Percentiles rank a stretch among this genome's conserved stretches.
phyloP scores from a whole-genome alignment of 1,139 yeast genomes.

The Candida tetrigidarum region DNA sequence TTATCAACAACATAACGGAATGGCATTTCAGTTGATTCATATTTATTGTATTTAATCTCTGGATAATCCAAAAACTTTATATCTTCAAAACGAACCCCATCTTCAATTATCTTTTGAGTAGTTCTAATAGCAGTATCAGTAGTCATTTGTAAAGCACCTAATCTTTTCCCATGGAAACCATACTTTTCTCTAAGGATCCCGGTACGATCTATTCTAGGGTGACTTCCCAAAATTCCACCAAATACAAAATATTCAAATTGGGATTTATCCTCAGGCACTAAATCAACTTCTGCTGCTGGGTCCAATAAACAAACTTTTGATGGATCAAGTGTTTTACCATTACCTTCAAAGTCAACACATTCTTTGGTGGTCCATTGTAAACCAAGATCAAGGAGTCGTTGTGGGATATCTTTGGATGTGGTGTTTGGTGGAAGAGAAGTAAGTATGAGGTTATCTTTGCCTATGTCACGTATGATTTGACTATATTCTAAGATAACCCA shows the following conservation, averaged over 20 bases:
- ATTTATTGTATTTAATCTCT: slow-evolving; percentile 82
- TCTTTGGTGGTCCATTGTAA: slow-evolving; percentile 84
- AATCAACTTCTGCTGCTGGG: slow-evolving; percentile 79
- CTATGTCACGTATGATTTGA: slow-evolving; percentile 83
- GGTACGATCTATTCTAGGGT: slow-evolving; percentile 95
- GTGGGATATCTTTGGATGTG: slow-evolving; percentile 68
- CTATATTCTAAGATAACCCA: slow-evolving; percentile 93
- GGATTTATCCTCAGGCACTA: slow-evolving; percentile 67
- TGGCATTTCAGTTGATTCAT: slow-evolving; percentile 98
- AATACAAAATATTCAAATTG: slow-evolving; percentile 86
- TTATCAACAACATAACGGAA: slow-evolving; percentile 80
- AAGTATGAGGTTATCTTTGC: slow-evolving; percentile 71
- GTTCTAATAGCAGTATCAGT: slow-evolving; percentile 97
- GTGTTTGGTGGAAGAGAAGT: slow-evolving; percentile 76
- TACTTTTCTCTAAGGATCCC: slow-evolving; percentile 80
- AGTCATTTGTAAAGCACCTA: slow-evolving; percentile 92
- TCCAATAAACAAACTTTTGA: slow-evolving; percentile 80
- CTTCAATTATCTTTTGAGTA: slow-evolving; percentile 73
- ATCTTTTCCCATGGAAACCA: slow-evolving; percentile 82
- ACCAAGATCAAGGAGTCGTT: slow-evolving; percentile 59
- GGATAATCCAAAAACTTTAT: slow-evolving; percentile 91
- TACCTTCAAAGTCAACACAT: slow-evolving; percentile 53
- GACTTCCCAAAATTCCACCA: slow-evolving; percentile 97
- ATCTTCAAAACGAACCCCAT: slow-evolving; percentile 60
- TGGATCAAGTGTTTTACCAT: slow-evolving; percentile 39